A percentile compares a stretch with the other conserved stretches of the same genome.
Evolutionary conservation across 2,329 filamentous ascomycete species (phyloP).

Genomic region (Fusarium sp.): DNA sequence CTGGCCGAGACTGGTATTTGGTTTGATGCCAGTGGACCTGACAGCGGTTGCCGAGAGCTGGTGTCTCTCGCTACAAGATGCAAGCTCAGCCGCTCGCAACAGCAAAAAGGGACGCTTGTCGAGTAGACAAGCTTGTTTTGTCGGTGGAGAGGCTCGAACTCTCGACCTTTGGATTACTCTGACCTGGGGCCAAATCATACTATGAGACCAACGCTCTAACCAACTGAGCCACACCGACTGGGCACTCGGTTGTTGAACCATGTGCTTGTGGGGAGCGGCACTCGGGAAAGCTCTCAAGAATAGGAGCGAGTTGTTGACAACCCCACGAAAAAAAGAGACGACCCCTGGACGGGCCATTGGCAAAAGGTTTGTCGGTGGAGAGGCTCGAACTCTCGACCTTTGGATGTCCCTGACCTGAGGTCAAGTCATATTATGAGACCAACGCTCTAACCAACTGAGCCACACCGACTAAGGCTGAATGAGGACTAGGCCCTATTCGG

Average conservation of each 20-base stretch:
- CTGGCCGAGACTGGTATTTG: conserved; percentile 19
- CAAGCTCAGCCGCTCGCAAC: not conserved
- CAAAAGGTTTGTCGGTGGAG: not conserved
- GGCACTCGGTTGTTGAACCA: not conserved
- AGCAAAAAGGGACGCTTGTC: conserved; percentile 8
- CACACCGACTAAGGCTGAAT: conserved; percentile 12
- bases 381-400: not conserved
- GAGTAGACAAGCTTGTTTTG: conserved; percentile 3
- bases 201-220: conserved; percentile 42
- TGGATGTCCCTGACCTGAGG: not conserved
- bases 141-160: conserved; percentile 41
- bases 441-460: not conserved
- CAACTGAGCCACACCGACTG: conserved; percentile 38
- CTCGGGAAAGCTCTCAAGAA: not conserved
- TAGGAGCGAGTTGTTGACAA: not conserved
- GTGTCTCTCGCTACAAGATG: not conserved
- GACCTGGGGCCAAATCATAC: conserved; percentile 30
- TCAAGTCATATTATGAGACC: not conserved
- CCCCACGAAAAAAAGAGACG: not conserved
- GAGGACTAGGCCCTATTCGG: conserved; percentile 20
- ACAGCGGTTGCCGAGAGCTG: not conserved
- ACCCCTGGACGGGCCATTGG: not conserved
- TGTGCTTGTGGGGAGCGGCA: not conserved
- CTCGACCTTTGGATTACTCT: conserved; percentile 39
- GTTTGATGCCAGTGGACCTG: not conserved